Base-by-base conservation (phyloP, 257 asterid species). In the Verbena officinalis region DNA sequence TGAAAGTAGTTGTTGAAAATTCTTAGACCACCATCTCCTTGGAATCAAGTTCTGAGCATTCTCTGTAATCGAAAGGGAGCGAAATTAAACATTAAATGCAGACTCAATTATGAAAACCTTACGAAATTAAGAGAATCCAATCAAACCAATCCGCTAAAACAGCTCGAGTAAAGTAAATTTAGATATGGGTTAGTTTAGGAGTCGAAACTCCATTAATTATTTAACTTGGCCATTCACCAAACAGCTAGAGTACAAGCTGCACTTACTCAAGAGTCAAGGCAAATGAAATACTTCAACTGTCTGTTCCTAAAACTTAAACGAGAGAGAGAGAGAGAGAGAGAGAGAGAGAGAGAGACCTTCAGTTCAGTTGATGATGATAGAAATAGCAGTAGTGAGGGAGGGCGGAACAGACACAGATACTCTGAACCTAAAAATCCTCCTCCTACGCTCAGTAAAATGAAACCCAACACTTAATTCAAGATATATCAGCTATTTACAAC, bases 171-270 rank as follows among this genome's bases (percentile, higher is more conserved):
- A 0, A 34, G 56, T 24, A 22, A 46, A 49, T 31, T n/a, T 24
- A 20, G 17, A 17, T 50, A 49, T 42, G 64, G 69, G n/a, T 67
- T 19, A 23, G 38, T 5, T 5, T 27, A 45, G 43, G 52, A 51
- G 31, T 3, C 23, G 42, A 50, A 55, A 65, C 33, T 27, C 33
- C 33, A 27, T 2, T 2, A 27, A 23, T 38, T 53, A 34, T 43
- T 14, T 24, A n/a, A 45, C 53, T 55, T 13, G 70, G 81, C 66
- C 88, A 84, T 78, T 78, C 43, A 55, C 75, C 92, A 57, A 81
- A 77, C 82, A 75, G 9, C 50, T 78, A 38, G 64, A 68, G 27
- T 43, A 3, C 84, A 65, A 59, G 13, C 30, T 31, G 34, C 59
- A 61, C 52, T 42, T n/a, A 10, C 58, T 43, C 43, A 38, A 17